Evolutionary conservation across 2,329 filamentous ascomycete genomes (phyloP).

Genomic region (Paecilomyces sp.): DNA sequence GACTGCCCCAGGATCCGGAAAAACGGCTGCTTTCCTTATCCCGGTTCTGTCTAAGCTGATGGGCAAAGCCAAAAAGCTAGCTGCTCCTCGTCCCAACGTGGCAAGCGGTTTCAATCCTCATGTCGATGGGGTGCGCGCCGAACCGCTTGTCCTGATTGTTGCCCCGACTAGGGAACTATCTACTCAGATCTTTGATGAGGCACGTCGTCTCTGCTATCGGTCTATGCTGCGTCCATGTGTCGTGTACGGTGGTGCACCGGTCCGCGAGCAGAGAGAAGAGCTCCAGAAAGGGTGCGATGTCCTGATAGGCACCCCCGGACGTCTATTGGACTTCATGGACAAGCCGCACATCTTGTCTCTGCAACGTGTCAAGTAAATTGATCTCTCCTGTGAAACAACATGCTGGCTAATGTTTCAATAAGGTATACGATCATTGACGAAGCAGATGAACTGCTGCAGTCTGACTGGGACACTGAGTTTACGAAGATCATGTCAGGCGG

Average conservation of each 20-base stretch:
- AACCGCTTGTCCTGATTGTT: conserved; percentile 81
- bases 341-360: conserved; percentile 63
- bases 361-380: conserved; percentile 61
- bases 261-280: conserved; percentile 62
- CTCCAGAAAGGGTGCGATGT: conserved; percentile 82
- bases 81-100: conserved; percentile 63
- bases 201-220: conserved; percentile 85
- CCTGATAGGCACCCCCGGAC: conserved; percentile 79
- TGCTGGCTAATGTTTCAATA: conserved; percentile 3
- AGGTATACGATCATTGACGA: conserved; percentile 77
- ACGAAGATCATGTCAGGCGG: conserved; percentile 70
- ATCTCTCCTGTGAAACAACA: neutral
- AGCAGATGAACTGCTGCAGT: conserved; percentile 82
- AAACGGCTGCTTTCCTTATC: conserved; percentile 87
- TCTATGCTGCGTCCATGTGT: conserved; percentile 91
- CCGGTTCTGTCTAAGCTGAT: conserved; percentile 86
- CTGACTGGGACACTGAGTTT: conserved; percentile 72
- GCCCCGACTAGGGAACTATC: conserved; percentile 84
- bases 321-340: conserved; percentile 76
- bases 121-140: conserved; percentile 56
- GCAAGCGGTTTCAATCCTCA: conserved; percentile 47
- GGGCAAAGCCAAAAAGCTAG: conserved; percentile 88
- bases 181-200: conserved; percentile 91
- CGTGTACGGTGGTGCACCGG: conserved; percentile 74
- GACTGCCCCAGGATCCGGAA: conserved; percentile 70